phyloP scores from a whole-genome alignment of 2,329 filamentous ascomycete genomes.

The Fusarium sp. region DNA sequence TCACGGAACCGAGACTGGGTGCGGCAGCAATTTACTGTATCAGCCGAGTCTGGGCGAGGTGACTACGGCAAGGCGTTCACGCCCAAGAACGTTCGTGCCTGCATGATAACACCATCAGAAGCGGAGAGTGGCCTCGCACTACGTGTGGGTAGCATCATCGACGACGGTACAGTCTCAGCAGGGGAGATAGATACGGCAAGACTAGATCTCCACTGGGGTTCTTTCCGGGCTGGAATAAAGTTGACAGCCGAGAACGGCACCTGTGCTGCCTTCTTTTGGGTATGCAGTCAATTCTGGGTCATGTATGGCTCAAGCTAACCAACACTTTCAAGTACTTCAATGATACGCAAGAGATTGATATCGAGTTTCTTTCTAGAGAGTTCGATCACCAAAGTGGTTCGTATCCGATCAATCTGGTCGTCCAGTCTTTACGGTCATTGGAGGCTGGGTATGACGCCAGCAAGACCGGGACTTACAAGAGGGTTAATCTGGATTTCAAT shows the following conservation, averaged over 20 bases:
- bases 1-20: conserved; percentile 73
- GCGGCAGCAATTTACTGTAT: conserved; percentile 77
- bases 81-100: conserved; percentile 70
- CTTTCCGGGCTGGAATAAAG: conserved; percentile 78
- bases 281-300: conserved; percentile 55
- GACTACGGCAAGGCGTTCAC: conserved; percentile 76
- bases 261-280: conserved; percentile 87
- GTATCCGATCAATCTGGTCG: conserved; percentile 80
- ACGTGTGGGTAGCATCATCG: conserved; percentile 63
- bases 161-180: conserved; percentile 67
- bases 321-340: conserved; percentile 75
- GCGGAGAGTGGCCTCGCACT: conserved; percentile 69
- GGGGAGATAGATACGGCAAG: conserved; percentile 76
- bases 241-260: conserved; percentile 75
- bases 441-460: conserved; percentile 74
- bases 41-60: conserved; percentile 71
- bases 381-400: conserved; percentile 66
- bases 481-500: conserved; percentile 75
- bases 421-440: conserved; percentile 76
- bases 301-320: background rate
- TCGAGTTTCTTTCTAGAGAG: conserved; percentile 82
- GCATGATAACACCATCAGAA: conserved; percentile 47
- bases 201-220: conserved; percentile 78
- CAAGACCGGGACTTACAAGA: conserved; percentile 70
- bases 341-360: conserved; percentile 85